Conservation (phyloP, 805 yeast species). For the Candida montana region DNA sequence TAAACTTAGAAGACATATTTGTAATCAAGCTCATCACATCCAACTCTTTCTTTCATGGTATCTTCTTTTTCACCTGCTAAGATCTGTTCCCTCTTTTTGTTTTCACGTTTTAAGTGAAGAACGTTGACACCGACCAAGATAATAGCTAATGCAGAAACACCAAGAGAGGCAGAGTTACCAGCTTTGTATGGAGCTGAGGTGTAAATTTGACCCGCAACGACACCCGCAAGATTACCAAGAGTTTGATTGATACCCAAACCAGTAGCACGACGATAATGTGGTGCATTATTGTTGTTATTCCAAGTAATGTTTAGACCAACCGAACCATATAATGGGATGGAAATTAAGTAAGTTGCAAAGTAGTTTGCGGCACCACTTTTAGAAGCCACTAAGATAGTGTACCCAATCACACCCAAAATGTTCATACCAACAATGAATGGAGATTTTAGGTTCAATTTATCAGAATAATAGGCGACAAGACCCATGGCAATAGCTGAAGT, state of each 20-base stretch:
- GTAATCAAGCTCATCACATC: constrained; percentile 24
- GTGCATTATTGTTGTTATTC: constrained; percentile 37
- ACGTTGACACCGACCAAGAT: constrained; percentile 18
- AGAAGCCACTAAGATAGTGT: constrained; percentile 27
- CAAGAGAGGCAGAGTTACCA: constrained; percentile 37
- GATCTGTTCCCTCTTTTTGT: constrained; percentile 16
- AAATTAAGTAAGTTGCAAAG: constrained; percentile 33
- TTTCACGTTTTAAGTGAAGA: constrained; percentile 12
- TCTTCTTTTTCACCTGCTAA: constrained; percentile 21
- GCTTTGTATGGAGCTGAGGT: constrained; percentile 33
- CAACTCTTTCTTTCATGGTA: constrained; percentile 17
- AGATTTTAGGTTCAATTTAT: constrained; percentile 27
- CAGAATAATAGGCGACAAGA: constrained; percentile 25
- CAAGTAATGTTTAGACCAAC: constrained; percentile 38
- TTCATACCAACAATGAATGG: constrained; percentile 27
- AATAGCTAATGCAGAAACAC: constrained; percentile 26
- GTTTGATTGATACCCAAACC: constrained; percentile 39
- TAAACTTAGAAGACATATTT: constrained; percentile 13
- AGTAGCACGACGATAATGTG: constrained; percentile 37
- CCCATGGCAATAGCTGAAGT: constrained; percentile 28
- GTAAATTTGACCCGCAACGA: constrained; percentile 39
- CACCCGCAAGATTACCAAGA: constrained; percentile 42
- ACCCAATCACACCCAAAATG: constrained; percentile 29
- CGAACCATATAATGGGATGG: constrained; percentile 32
- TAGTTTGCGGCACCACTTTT: constrained; percentile 29